A percentile compares a stretch with the other conserved stretches of the same genome.
Evolutionary conservation across 305 asterid genomes (phyloP).

Genomic region (Solanum hybrid): DNA sequence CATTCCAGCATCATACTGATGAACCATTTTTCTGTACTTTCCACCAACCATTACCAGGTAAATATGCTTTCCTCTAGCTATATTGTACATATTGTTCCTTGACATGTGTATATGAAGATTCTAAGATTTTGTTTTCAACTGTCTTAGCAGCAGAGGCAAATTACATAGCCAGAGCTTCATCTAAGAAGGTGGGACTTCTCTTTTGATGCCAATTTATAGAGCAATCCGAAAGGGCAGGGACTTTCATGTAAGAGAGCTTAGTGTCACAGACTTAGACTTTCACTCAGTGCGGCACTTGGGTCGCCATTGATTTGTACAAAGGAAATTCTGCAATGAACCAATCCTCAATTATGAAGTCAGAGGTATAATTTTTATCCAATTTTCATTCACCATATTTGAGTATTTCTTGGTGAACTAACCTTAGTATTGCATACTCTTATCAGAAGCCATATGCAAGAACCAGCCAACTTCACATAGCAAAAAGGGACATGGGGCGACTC

Average conservation of each 20-base stretch:
- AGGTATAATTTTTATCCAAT: constrained; percentile 18
- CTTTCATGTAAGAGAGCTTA: constrained; percentile 8
- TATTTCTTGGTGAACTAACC: not conserved
- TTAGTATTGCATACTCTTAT: not conserved
- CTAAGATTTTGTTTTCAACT: not conserved
- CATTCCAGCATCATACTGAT: not conserved
- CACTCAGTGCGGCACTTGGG: not conserved
- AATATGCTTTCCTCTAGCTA: not conserved
- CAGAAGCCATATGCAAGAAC: constrained; percentile 30
- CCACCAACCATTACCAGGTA: not conserved
- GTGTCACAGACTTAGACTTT: not conserved
- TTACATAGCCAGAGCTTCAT: not conserved
- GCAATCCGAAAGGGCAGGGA: constrained; percentile 13
- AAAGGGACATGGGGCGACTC: constrained; percentile 23
- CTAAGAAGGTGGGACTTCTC: not conserved
- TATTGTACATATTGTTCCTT: not conserved
- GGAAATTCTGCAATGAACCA: constrained; percentile 25
- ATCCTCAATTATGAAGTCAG: constrained; percentile 11
- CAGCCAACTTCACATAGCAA: constrained; percentile 48
- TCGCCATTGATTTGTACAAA: constrained; percentile 32
- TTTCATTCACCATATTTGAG: not conserved
- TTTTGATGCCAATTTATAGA: not conserved
- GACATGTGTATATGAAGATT: not conserved
- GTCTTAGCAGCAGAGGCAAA: not conserved
- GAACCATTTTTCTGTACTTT: not conserved